Evolutionary conservation across 345 rosid species (phyloP).

Genomic region (Arabidopsis arenosa): DNA sequence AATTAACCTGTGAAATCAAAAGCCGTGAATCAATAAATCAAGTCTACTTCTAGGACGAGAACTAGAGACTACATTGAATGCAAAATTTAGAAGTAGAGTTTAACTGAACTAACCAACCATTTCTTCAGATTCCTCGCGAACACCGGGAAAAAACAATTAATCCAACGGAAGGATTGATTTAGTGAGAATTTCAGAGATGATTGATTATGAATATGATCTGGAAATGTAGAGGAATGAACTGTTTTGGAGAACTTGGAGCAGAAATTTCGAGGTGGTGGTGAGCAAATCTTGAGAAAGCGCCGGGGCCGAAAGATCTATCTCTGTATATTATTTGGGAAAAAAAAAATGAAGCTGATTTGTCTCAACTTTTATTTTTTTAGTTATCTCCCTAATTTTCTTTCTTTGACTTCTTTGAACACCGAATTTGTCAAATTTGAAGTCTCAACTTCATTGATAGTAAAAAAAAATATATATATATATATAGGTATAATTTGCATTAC

Average conservation of each 20-base stretch:
- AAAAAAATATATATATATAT: too few species aligned
- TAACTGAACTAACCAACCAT: too few species aligned
- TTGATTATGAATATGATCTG: slow-evolving; percentile 6
- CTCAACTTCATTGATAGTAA: neutral
- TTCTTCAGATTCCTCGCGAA: neutral
- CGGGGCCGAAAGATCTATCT: slow-evolving; percentile 34
- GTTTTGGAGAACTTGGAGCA: slow-evolving; percentile 13
- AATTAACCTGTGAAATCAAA: slow-evolving; percentile 22
- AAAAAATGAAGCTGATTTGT: slow-evolving; percentile 26
- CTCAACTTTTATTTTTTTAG: slow-evolving; percentile 10
- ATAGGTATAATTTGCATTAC: too few species aligned
- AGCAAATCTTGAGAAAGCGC: slow-evolving; percentile 8
- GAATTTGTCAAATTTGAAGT: slow-evolving; percentile 8
- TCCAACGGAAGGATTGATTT: neutral
- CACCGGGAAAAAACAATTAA: slow-evolving; percentile 1
- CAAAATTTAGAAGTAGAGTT: too few species aligned
- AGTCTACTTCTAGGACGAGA: too few species aligned
- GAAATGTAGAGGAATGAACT: slow-evolving; percentile 21
- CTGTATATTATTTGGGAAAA: neutral
- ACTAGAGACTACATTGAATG: too few species aligned
- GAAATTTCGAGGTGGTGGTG: slow-evolving; percentile 10
- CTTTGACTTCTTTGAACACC: neutral
- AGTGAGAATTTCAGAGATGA: neutral
- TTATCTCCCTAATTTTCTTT: neutral
- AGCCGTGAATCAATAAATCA: slow-evolving; percentile 2